Evolutionary conservation across 371 early-diverging fungal species (phyloP).

Genomic region (Coemansia sp.): DNA sequence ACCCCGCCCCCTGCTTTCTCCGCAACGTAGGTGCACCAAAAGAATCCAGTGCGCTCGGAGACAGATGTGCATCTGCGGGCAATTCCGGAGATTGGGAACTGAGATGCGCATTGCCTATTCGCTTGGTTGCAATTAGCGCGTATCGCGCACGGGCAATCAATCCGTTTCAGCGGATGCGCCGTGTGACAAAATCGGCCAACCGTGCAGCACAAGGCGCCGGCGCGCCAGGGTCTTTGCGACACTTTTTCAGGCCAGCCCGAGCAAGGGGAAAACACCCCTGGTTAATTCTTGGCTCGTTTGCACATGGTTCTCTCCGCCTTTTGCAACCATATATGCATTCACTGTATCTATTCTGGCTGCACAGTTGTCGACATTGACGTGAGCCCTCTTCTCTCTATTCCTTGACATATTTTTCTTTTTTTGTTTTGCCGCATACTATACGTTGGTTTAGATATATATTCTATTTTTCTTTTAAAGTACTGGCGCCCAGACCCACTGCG

Average conservation of each 20-base stretch:
- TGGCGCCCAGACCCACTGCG: no score
- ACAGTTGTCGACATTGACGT: neutral
- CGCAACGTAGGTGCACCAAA: neutral
- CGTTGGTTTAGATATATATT: neutral
- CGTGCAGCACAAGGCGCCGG: neutral
- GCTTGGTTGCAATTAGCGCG: neutral
- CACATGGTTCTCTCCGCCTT: slow-evolving; percentile 1
- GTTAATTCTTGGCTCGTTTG: neutral
- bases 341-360: neutral
- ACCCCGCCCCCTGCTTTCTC: neutral
- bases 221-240: neutral
- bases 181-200: neutral
- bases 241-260: neutral
- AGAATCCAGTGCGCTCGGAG: neutral
- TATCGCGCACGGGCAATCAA: neutral
- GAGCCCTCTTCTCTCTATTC: neutral
- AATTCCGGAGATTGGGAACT: neutral
- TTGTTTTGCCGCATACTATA: neutral
- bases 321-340: slow-evolving; percentile 4
- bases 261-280: neutral
- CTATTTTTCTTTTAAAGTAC: neutral
- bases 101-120: neutral
- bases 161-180: neutral
- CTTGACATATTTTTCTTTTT: neutral
- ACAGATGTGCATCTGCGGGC: slow-evolving; percentile 1